Evolutionary conservation across 176 grass and related monocot genomes (phyloP), one percentile per base, ranked within the genome.

Genomic region (Carex littledalei): DNA sequence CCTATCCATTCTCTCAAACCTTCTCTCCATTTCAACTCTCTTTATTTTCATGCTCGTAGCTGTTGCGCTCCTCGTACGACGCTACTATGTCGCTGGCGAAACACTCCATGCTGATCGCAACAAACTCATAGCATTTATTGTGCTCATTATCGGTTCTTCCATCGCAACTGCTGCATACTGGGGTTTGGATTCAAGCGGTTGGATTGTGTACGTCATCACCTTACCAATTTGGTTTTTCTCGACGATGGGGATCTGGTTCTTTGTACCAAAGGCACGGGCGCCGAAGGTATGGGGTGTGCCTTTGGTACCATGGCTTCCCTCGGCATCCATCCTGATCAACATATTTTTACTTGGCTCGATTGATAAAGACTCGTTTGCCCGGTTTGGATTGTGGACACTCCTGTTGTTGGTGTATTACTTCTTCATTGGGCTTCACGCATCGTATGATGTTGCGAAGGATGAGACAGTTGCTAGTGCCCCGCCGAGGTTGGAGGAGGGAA

Each of bases 281-380:
- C 90, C 92, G 3, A 84, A 53, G 85, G 54, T 84, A 29, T 90
- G 88, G 88, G 88, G 88, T n/a, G 84, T 86, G 58, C 84, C 84
- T 17, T 24, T 86, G 56, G 88, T 90, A 34, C 88, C 84, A 0
- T 90, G 88, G 88, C 83, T 90, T 17, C 88, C 88, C 39, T 90
- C 85, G 21, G 37, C 41, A 52, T 90, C 88, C 31, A 87, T 90
- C 50, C 86, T 88, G 81, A 91, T 99, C 67, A 99, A 95, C 81
- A 52, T 99, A 12, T 99, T 99, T 87, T 84, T 99, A 67, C 88
- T 99, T 4, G 96, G 96, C 0, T 99, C 96, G 77, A 99, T 99
- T 81, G 93, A 99, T 85, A 5, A 43, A 60, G 89, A 85, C 49
- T 99, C 96, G 9, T 99, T 94, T 84, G 74, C 75, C 70, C 63